Evolutionary conservation across 1,139 yeast genomes (phyloP), one percentile per base, ranked within the genome.

Genomic region (Geotrichum klebahnii): DNA sequence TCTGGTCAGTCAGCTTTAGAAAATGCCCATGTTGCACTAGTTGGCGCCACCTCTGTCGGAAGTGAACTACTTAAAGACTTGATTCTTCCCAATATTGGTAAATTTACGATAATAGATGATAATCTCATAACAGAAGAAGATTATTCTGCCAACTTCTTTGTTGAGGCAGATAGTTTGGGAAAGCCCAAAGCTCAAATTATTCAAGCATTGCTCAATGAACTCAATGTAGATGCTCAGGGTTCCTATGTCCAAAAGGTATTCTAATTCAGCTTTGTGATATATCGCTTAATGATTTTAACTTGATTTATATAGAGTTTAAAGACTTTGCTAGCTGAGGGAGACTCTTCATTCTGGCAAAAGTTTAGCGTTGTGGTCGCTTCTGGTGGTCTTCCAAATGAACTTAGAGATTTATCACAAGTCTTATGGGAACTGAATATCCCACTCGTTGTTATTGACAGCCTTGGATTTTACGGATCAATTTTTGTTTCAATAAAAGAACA

Each of bases 61-160:
- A 69, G 82, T 1, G 97, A 92, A 65, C 68, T 80, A 12, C 66
- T 86, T 52, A 90, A 90, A 70, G 88, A 89, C 64, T 69, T 90
- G 55, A 80, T 86, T 2, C 71, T 92, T 29, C 90, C 96, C 0
- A 96, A 96, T 1, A 59, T 86, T 22, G 94, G 95, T 5, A 64
- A 74, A 9, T 75, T 84, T 55, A 79, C 87, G 0, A 71, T 89
- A 5, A 68, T 85, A 12, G 88, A 80, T 57, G 67, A 66, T 33
- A 55, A 53, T 14, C 10, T 44, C 1, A 81, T 84, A 1, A 59
- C 67, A 2, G 69, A 66, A 6, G 61, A 59, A 3, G 82, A 81
- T 54, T 53, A 82, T 5, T 67, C 78, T 9, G 72, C 77, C 9
- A 84, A 85, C 61, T 87, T 86, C 66, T 86, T 85, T 59, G 65